phyloP scores from a whole-genome alignment of 768 basidiomycete species.

The Thelephora aurantiotincta region DNA sequence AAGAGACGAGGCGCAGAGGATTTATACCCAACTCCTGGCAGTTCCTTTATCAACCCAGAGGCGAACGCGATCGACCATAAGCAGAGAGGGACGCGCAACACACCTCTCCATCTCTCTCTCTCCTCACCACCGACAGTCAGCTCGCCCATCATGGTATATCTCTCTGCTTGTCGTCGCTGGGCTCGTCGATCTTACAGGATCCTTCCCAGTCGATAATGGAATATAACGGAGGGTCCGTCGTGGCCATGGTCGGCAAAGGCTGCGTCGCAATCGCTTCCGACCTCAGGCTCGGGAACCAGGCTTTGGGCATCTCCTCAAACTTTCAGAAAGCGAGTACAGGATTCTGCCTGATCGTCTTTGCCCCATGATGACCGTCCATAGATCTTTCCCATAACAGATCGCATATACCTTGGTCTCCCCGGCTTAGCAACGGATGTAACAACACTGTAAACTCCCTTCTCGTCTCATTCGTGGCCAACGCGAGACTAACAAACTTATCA shows the following conservation, averaged over 20 bases:
- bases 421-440: constrained; percentile 90
- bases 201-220: constrained; percentile 68
- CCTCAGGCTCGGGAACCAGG: constrained; percentile 78
- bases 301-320: constrained; percentile 76
- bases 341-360: neutral
- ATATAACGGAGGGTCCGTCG: constrained; percentile 92
- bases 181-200: neutral
- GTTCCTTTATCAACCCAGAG: no score
- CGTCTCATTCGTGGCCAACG: neutral
- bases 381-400: constrained; percentile 92
- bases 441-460: constrained; percentile 51
- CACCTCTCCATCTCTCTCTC: no score
- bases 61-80: no score
- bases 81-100: no score
- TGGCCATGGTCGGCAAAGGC: constrained; percentile 98
- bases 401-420: constrained; percentile 81
- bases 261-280: constrained; percentile 98
- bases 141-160: no score
- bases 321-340: constrained; percentile 74
- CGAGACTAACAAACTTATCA: constrained; percentile 16
- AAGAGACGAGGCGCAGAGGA: no score
- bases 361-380: constrained; percentile 17
- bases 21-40: no score
- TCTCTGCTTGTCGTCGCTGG: no score
- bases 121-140: no score